A percentile compares a stretch with the other conserved stretches of the same genome.
phyloP scores from a whole-genome alignment of 495 filamentous ascomycete genomes.

The Penicillium tannophilum region DNA sequence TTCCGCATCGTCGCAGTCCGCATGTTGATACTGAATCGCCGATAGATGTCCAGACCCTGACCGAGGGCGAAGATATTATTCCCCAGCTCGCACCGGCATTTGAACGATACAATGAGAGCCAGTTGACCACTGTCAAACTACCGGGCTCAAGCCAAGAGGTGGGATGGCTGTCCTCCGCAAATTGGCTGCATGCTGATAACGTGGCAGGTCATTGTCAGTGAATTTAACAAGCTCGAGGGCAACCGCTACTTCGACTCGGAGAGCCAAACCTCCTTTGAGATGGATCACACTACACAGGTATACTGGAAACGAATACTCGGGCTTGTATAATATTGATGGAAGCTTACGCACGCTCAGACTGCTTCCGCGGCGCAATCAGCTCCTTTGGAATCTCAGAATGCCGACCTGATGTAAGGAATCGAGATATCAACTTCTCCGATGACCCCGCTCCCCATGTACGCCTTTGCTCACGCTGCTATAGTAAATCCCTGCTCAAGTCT shows the following conservation, averaged over 20 bases:
- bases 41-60: conserved; percentile 86
- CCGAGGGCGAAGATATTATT: conserved; percentile 68
- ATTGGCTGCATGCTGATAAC: conserved; percentile 17
- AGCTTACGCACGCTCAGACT: conserved; percentile 48
- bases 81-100: conserved; percentile 78
- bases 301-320: background rate
- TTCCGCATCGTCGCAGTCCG: background rate
- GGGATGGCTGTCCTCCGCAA: conserved; percentile 18
- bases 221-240: conserved; percentile 75
- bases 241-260: conserved; percentile 88
- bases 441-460: background rate
- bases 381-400: conserved; percentile 74
- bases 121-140: conserved; percentile 84
- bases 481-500: conserved; percentile 74
- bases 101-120: conserved; percentile 93
- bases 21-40: conserved; percentile 22
- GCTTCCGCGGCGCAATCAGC: conserved; percentile 80
- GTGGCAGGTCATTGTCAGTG: conserved; percentile 79
- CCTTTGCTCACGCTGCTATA: conserved; percentile 16
- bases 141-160: conserved; percentile 81
- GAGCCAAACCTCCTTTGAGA: conserved; percentile 79
- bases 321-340: conserved; percentile 7
- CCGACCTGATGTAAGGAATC: conserved; percentile 71
- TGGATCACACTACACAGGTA: conserved; percentile 84
- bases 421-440: background rate